Conservation (phyloP, 306 rosid genomes). For the Cyclanthera cordifolia region DNA sequence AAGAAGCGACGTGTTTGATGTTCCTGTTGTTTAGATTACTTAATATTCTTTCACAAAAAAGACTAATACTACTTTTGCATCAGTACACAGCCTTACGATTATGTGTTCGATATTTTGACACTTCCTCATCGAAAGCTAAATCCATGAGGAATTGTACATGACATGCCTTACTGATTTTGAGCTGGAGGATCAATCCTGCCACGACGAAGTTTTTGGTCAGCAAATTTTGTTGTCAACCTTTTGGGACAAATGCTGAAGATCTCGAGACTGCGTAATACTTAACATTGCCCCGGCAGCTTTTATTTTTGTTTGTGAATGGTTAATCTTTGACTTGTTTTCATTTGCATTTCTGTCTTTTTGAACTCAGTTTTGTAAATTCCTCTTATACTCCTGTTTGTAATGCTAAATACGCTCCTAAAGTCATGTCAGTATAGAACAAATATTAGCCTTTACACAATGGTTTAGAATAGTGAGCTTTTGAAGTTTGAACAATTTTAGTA, state of each 20-base stretch:
- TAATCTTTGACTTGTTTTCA: neutral
- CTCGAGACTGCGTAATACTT: neutral
- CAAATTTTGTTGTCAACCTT: slow-evolving; percentile 2
- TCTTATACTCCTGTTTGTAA: neutral
- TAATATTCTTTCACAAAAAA: neutral
- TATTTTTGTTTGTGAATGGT: slow-evolving; percentile 4
- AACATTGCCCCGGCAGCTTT: neutral
- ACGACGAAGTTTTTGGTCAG: neutral
- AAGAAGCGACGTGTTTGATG: slow-evolving; percentile 48
- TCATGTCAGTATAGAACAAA: neutral
- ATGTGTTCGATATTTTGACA: neutral
- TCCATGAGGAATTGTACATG: slow-evolving; percentile 3
- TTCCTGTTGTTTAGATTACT: neutral
- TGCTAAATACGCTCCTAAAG: neutral
- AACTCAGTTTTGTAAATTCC: slow-evolving; percentile 4
- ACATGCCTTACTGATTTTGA: neutral
- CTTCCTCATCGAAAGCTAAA: neutral
- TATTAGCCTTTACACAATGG: neutral
- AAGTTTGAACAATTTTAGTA: neutral
- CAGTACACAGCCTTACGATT: neutral
- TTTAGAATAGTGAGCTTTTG: neutral
- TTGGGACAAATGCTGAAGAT: slow-evolving; percentile 1
- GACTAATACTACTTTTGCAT: neutral
- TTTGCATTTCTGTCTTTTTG: neutral
- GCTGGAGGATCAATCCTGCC: slow-evolving; percentile 8